Evolutionary conservation across 2,329 filamentous ascomycete species (phyloP), one percentile per base, ranked within the genome.

Genomic region (Pseudocercospora musae): DNA sequence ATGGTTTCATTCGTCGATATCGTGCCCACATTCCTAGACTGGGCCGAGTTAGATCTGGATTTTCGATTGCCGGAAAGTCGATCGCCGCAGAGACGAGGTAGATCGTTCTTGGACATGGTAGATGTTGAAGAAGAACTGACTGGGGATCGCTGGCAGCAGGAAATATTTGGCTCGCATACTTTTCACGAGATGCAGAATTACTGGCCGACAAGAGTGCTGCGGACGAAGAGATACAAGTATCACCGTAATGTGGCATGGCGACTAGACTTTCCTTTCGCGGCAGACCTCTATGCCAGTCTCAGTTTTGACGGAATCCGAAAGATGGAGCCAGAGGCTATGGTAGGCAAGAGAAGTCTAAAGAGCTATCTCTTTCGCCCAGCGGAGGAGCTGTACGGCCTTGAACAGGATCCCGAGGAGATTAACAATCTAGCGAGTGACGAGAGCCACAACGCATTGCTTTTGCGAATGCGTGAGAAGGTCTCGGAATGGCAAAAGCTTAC

Each of bases 141-240:
- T 1, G 67, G 65, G 3, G 72, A 73, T 68, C 64, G 74, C 13
- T 72, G 70, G 70, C 60, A 66, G 31, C 66, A 69, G n/a, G 73
- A 78, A 10, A 77, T 83, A 7, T 82, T 79, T 62, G 81, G 81
- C 15, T 82, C 80, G 0, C 81, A 84, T 67, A 83, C 82, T 0
- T 83, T 82, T 67, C 81, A 84, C 59, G 81, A 83, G 62, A 72
- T 80, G 1, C 77, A 75, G 5, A 82, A 82, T 64, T 83, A 82
- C 70, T 84, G 77, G 76, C 81, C 82, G 0, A 84, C 81, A 1
- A 75, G 81, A 11, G 79, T 76, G 64, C 71, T 83, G 37, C 78
- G 81, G n/a, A 76, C 70, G 2, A 68, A 66, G 0, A 69, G 71
- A 4, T 82, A 76, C 74, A 83, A 83, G 67, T 83, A 83, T 65